Conservation (phyloP, 2,329 filamentous ascomycete species). For the Talaromyces sp. region DNA sequence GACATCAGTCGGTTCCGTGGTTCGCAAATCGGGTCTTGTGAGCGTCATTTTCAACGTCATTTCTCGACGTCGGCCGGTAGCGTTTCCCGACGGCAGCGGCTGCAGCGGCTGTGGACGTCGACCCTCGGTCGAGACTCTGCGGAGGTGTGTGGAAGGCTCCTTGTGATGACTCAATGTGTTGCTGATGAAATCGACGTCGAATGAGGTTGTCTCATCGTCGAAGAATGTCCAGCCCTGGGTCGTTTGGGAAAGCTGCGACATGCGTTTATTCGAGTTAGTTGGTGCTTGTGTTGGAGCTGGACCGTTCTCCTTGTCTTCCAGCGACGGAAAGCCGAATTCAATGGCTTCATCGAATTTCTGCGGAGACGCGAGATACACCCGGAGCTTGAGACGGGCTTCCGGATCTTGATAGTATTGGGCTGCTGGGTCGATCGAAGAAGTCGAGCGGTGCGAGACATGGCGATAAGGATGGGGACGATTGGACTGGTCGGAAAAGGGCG, state of each 20-base stretch:
- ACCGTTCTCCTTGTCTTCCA: slow-evolving; percentile 30
- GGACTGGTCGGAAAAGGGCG: slow-evolving; percentile 21
- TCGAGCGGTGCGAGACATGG: slow-evolving; percentile 48
- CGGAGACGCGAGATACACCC: slow-evolving; percentile 78
- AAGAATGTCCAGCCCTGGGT: slow-evolving; percentile 48
- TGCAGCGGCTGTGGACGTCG: slow-evolving; percentile 7
- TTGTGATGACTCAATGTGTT: neutral
- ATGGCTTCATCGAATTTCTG: slow-evolving; percentile 95
- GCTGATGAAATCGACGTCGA: slow-evolving; percentile 3
- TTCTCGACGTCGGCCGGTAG: slow-evolving; percentile 56
- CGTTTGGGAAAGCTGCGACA: slow-evolving; percentile 7
- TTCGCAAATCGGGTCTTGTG: slow-evolving; percentile 77
- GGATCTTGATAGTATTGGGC: slow-evolving; percentile 87
- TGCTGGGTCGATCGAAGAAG: slow-evolving; percentile 59
- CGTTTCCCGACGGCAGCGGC: neutral
- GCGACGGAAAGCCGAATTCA: slow-evolving; percentile 78
- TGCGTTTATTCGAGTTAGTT: slow-evolving; percentile 21
- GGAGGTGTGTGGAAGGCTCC: slow-evolving; percentile 4
- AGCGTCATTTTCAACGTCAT: slow-evolving; percentile 97
- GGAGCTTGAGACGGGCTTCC: slow-evolving; percentile 77
- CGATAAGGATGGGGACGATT: slow-evolving; percentile 25
- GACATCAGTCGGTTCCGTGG: slow-evolving; percentile 27
- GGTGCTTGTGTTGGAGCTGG: slow-evolving; percentile 23
- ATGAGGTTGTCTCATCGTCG: slow-evolving; percentile 39
- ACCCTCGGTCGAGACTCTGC: slow-evolving; percentile 3